phyloP scores from a whole-genome alignment of 208 protist genomes.

The Blastocrithidia nonstop region DNA sequence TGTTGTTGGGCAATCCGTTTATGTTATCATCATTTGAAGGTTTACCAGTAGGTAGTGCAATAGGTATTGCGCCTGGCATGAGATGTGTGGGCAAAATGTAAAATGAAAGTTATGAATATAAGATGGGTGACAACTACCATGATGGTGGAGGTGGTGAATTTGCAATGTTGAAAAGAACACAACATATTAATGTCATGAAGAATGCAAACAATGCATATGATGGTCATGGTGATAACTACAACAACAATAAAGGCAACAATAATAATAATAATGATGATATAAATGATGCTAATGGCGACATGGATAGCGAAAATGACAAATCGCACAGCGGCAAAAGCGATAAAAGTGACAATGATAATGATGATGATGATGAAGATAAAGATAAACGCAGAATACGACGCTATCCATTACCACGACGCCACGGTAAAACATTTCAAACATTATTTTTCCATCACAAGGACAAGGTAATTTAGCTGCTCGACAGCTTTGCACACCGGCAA shows the following conservation, averaged over 20 bases:
- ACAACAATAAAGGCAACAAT: slow-evolving; percentile 4
- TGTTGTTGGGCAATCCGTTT: too few species aligned
- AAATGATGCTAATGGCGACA: neutral
- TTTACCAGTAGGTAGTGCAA: too few species aligned
- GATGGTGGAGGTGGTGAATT: too few species aligned
- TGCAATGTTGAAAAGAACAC: too few species aligned
- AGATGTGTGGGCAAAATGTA: too few species aligned
- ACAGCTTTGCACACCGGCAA: slow-evolving; percentile 37
- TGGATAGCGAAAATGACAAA: slow-evolving; percentile 1
- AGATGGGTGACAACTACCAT: too few species aligned
- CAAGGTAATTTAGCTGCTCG: slow-evolving; percentile 39
- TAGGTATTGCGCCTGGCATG: too few species aligned
- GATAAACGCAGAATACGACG: neutral
- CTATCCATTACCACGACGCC: too few species aligned
- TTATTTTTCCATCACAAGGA: slow-evolving; percentile 77
- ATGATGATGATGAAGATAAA: neutral
- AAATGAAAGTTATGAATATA: too few species aligned
- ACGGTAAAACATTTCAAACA: slow-evolving; percentile 40
- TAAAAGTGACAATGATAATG: slow-evolving; percentile 4
- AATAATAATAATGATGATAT: neutral
- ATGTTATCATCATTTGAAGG: too few species aligned
- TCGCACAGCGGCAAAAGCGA: neutral
- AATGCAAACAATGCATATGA: too few species aligned
- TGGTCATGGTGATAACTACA: neutral
- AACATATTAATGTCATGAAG: too few species aligned